Base-by-base conservation (phyloP, 148 eudicot species). In the Rhododendron mucronatum region DNA sequence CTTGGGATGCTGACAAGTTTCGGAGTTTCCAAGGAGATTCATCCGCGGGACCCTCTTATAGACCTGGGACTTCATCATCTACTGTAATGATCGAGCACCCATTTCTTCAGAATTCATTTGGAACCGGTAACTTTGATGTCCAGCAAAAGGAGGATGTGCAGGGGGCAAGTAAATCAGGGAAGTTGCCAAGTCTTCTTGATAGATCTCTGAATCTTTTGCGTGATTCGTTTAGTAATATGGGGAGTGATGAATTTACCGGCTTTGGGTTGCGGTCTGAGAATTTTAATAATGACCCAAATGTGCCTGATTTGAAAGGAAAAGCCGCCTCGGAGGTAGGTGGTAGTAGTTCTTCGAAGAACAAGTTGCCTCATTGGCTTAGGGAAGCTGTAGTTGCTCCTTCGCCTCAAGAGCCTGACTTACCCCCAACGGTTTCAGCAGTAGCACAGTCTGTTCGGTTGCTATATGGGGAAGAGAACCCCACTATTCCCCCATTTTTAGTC, bases 341-440 rank as follows among this genome's bases (percentile, higher is more conserved):
- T 81, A 82, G 86, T 88, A 89, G 88, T 88, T 90, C 93, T 63
- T 81, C 88, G 7, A 92, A 93, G 81, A 91, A 89, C 61, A 93
- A 90, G 82, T 92, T 97, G 77, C 99, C 99, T 44, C 99, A 97
- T 91, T 97, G 99, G 99, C 99, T 97, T 85, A 91, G 96, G 67
- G 95, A 94, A 91, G 99, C 96, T 75, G 98, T 97, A 61, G 91
- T 86, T 86, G 91, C 86, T 80, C 93, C 96, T 39, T 77, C 88
- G 15, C 82, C 89, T n/a, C 87, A 82, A n/a, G 92, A 93, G 65
- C 90, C 89, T 50, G 90, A 90, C 53, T 86, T 97, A 63, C 99
- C 99, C 28, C 91, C 98, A 63, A 89, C 93, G 73, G 93, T 95
- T n/a, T 93, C 98, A 11, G 98, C 98, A 30, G 92, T 97, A 86